These are phyloP conservation scores for Rugosomyces carneus DNA, from an alignment of 1,284 basidiomycete genomes.

Conservation along the genomic window DNA sequence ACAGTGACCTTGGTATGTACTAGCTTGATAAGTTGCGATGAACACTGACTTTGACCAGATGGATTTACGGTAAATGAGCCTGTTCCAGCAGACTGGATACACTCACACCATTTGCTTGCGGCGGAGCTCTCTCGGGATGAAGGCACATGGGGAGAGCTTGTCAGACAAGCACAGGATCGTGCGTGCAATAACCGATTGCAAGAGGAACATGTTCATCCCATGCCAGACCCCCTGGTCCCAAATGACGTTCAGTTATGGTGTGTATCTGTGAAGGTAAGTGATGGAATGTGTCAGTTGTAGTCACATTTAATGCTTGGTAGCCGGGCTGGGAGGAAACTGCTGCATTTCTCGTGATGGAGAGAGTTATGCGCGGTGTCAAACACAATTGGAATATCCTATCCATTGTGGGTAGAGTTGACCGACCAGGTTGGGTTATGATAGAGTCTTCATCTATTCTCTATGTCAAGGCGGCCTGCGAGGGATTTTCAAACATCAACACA, in stretches of 20 bases:
- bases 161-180: background rate
- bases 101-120: background rate
- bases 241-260: background rate
- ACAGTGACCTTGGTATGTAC: background rate
- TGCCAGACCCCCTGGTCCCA: background rate
- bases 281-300: background rate
- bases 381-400: background rate
- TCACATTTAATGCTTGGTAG: background rate
- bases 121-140: background rate
- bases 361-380: background rate
- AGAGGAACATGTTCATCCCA: background rate
- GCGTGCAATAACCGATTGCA: background rate
- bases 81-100: background rate
- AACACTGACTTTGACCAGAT: background rate
- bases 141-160: background rate
- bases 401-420: background rate
- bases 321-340: constrained; percentile 1
- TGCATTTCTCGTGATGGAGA: background rate
- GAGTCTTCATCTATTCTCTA: background rate
- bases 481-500: constrained; percentile 1
- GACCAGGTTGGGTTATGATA: constrained; percentile 6
- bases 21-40: background rate
- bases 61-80: background rate
- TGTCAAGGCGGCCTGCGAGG: constrained; percentile 3
- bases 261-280: background rate